Percentiles rank a stretch among this genome's conserved stretches.
phyloP scores from a whole-genome alignment of 495 filamentous ascomycete species.

The Aspergillus indologenus region DNA sequence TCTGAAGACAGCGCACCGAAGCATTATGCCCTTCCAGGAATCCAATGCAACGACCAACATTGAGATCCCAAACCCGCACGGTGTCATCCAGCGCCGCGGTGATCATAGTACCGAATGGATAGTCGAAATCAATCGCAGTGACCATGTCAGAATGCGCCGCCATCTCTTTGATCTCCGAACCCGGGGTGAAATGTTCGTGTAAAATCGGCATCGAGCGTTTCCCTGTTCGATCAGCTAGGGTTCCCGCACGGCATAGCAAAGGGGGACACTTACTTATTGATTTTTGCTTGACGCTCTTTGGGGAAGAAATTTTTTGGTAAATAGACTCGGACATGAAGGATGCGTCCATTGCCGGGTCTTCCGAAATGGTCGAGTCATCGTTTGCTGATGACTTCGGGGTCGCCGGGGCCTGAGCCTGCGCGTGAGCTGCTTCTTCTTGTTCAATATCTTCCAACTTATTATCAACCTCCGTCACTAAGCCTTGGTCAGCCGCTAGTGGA shows the following conservation, averaged over 20 bases:
- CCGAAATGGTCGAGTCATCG: slow-evolving; percentile 49
- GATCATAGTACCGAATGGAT: slow-evolving; percentile 91
- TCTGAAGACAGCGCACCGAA: slow-evolving; percentile 87
- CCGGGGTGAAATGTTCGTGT: slow-evolving; percentile 92
- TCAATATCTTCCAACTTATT: slow-evolving; percentile 81
- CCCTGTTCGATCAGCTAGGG: slow-evolving; percentile 28
- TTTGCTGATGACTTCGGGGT: slow-evolving; percentile 52
- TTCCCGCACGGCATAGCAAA: not conserved
- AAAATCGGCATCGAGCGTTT: slow-evolving; percentile 90
- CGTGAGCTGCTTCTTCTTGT: slow-evolving; percentile 65
- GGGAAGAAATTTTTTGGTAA: slow-evolving; percentile 82
- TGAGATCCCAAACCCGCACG: slow-evolving; percentile 96
- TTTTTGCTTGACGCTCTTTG: slow-evolving; percentile 62
- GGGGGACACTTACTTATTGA: slow-evolving; percentile 46
- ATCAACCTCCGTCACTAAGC: slow-evolving; percentile 74
- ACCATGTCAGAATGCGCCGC: slow-evolving; percentile 86
- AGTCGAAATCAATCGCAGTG: slow-evolving; percentile 91
- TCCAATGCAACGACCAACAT: slow-evolving; percentile 85
- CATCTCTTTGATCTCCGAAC: slow-evolving; percentile 82
- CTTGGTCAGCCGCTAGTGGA: not conserved
- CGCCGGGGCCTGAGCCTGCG: slow-evolving; percentile 16
- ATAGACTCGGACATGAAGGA: slow-evolving; percentile 98
- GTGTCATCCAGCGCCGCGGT: slow-evolving; percentile 95
- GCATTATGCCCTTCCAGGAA: slow-evolving; percentile 90
- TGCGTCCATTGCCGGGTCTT: slow-evolving; percentile 55